Evolutionary conservation across 495 filamentous ascomycete genomes (phyloP).

Genomic region (Neurospora tetrasperma): DNA sequence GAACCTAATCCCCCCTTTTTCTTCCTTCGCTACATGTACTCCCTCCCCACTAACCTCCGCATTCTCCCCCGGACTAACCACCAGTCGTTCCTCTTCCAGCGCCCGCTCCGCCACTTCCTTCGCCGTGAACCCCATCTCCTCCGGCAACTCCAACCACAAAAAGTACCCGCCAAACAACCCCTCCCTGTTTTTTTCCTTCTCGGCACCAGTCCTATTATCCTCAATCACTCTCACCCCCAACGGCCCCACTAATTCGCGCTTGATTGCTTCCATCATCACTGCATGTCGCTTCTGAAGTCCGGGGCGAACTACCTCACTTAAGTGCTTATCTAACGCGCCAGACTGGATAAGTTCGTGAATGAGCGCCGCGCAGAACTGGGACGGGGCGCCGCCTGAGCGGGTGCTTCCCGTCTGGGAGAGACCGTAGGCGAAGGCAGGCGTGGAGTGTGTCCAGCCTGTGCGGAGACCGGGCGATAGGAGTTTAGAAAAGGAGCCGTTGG

Average conservation of each 20-base stretch:
- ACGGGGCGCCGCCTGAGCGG: constrained; percentile 66
- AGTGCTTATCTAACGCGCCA: constrained; percentile 38
- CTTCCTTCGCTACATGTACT: constrained; percentile 10
- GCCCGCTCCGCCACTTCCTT: constrained; percentile 45
- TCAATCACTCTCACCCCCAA: constrained; percentile 42
- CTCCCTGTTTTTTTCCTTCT: background rate
- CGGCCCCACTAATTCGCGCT: no score
- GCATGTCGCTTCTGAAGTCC: constrained; percentile 48
- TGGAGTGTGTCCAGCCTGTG: constrained; percentile 75
- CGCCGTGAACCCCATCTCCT: constrained; percentile 30
- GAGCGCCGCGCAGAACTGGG: constrained; percentile 57
- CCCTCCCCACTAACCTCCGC: constrained; percentile 58
- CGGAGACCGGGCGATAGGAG: constrained; percentile 67
- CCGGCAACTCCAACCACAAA: constrained; percentile 61
- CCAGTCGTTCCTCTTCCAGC: constrained; percentile 46
- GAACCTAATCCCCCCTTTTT: constrained; percentile 38
- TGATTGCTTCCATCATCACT: constrained; percentile 25
- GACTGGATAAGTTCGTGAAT: constrained; percentile 39
- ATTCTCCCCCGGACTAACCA: constrained; percentile 51
- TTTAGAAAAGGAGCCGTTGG: constrained; percentile 81
- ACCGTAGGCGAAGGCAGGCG: constrained; percentile 54
- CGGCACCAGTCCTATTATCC: background rate
- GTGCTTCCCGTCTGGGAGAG: constrained; percentile 60
- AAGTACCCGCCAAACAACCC: constrained; percentile 64
- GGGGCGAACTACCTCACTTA: constrained; percentile 33